Base-by-base conservation (phyloP, 345 rosid species). In the Murraya koenigii region DNA sequence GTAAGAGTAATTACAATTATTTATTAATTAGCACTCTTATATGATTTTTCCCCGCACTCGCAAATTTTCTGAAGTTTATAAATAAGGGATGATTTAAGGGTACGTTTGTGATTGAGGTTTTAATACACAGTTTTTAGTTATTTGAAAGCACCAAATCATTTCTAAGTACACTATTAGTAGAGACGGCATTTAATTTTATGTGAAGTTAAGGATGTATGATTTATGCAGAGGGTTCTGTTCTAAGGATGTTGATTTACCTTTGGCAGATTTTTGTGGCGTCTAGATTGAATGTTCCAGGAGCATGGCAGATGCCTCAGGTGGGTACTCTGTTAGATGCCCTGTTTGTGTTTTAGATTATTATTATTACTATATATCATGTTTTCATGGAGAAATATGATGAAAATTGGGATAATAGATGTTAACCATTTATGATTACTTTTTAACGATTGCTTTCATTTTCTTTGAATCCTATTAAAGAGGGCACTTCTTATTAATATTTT, bases 221-320 rank as follows among this genome's bases (percentile, higher is more conserved):
- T 25, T 66, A n/a, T 8, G 17, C 39, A 52, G 13, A 35, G 5
- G 20, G 58, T 69, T 35, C 25, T 47, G 63, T 55, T 39, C 19
- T 67, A 72, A 54, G 20, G n/a, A n/a, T 36, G 69, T 71, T 78
- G 28, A 59, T 75, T 72, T 72, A 7, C 11, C 64, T 35, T 23
- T 77, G 59, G 78, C 88, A 96, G 99, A 88, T 96, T 26, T 96
- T 96, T 84, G 98, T 96, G 83, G 99, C 91, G 44, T 94, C 99
- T 2, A 96, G 97, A 78, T 83, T 96, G 84, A 96, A 96, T 85
- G 98, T 96, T 83, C 99, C 98, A 0, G 99, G 99, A 89, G 99
- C 98, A 32, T 96, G 99, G 99, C 99, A 96, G 89, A 96, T 96
- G 99, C 98, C 98, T 79, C 99, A 96, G 99, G 99, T 92, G 74